Conservation (phyloP, 495 filamentous ascomycete species). For the Penicillium maclennaniae region DNA sequence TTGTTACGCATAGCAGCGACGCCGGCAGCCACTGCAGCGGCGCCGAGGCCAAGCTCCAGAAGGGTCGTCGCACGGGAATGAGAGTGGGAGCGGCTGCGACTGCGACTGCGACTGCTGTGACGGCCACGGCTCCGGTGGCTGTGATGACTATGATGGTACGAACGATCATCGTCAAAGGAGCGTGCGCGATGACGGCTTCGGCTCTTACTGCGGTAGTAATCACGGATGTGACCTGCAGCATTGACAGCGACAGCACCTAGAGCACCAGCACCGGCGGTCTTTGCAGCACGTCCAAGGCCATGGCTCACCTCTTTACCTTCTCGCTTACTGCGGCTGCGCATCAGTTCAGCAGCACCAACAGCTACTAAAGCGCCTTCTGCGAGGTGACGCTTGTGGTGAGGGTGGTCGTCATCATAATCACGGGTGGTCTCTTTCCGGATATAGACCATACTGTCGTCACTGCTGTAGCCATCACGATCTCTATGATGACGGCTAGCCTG, state of each 20-base stretch:
- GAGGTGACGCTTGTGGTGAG: slow-evolving; percentile 71
- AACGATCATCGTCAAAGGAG: slow-evolving; percentile 49
- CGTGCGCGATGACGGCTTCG: slow-evolving; percentile 49
- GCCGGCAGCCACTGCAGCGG: slow-evolving; percentile 76
- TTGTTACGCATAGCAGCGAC: slow-evolving; percentile 68
- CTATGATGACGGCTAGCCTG: slow-evolving; percentile 42
- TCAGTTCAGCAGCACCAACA: slow-evolving; percentile 67
- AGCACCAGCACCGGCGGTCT: slow-evolving; percentile 74
- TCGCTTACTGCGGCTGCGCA: slow-evolving; percentile 63
- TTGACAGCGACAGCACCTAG: slow-evolving; percentile 80
- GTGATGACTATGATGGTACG: slow-evolving; percentile 32
- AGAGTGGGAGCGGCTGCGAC: slow-evolving; percentile 54
- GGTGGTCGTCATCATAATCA: slow-evolving; percentile 54
- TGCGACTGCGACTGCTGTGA: slow-evolving; percentile 38
- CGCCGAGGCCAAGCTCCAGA: slow-evolving; percentile 71
- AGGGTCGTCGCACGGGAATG: slow-evolving; percentile 56
- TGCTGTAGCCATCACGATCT: slow-evolving; percentile 47
- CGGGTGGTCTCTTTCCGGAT: slow-evolving; percentile 48
- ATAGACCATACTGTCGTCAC: slow-evolving; percentile 63
- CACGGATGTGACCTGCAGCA: slow-evolving; percentile 66
- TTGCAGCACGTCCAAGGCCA: slow-evolving; percentile 61
- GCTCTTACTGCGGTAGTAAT: slow-evolving; percentile 64
- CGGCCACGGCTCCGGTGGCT: slow-evolving; percentile 35
- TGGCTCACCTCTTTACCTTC: slow-evolving; percentile 55
- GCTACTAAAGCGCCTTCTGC: slow-evolving; percentile 83